Base-by-base conservation (phyloP, 2,329 filamentous ascomycete species). In the Periconia sp. region DNA sequence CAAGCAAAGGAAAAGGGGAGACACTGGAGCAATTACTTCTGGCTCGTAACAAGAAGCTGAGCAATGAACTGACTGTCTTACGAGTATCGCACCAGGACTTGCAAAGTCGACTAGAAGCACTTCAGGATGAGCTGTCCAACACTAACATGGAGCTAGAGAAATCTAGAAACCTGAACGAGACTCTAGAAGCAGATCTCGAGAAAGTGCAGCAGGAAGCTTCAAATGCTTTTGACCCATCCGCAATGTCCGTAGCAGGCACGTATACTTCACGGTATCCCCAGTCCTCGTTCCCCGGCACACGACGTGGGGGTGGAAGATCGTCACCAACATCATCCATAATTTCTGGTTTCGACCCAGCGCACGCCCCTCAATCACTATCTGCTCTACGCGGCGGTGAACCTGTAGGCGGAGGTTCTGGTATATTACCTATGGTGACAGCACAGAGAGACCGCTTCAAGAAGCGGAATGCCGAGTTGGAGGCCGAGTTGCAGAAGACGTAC, bases 391-490 rank as follows among this genome's bases (percentile, higher is more conserved):
- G 81, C 2, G 89, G 91, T 45, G 84, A 86, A 57, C 80, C 87
- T 9, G 82, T 88, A 51, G 89, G 89, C 31, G 84, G 90, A 50
- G 90, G 91, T 2, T 90, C 90, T 0, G 91, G 92, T 13, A 97
- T 99, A 59, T 79, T 99, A 20, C 95, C 94, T 33, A 99, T 99
- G 95, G 90, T 99, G 49, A 96, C 94, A 33, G 94, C 95, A 1
- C 95, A 99, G 76, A 88, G 94, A 57, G 94, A 99, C 76, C 91
- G 94, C 48, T 99, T 97, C 84, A 97, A 97, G 81, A 91, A 96
- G 79, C 91, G 92, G 69, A 97, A 96, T 61, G 79, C 86, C 0
- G 90, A 99, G 71, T 84, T 99, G 19, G 94, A 97, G 76, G 85
- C 89, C 55, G 93, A 97, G 68, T 80, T 97, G 10, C 91, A 92